phyloP scores from a whole-genome alignment of 2,329 filamentous ascomycete species.

The Zymoseptoria ardabiliae region DNA sequence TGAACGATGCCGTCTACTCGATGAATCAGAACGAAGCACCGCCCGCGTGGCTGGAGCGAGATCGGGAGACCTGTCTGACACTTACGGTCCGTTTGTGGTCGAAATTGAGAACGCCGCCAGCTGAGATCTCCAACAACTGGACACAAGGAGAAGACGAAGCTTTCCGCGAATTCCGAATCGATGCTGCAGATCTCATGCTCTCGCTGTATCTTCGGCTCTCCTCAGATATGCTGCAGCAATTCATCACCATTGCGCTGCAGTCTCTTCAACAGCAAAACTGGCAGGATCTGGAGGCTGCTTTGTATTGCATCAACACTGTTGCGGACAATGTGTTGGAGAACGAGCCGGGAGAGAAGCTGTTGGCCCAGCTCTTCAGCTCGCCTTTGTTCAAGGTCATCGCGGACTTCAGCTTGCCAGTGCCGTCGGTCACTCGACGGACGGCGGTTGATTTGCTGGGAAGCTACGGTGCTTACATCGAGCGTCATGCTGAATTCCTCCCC shows the following conservation, averaged over 20 bases:
- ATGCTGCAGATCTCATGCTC: constrained; percentile 71
- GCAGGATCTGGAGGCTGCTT: constrained; percentile 44
- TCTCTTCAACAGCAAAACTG: constrained; percentile 38
- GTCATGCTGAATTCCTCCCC: constrained; percentile 59
- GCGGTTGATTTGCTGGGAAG: constrained; percentile 63
- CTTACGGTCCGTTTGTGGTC: constrained; percentile 30
- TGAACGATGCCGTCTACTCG: constrained; percentile 52
- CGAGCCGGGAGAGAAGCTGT: constrained; percentile 49
- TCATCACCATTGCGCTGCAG: constrained; percentile 38
- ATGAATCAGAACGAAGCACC: constrained; percentile 36
- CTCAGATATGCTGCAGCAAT: constrained; percentile 38
- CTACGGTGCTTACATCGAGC: constrained; percentile 70
- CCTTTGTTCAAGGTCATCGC: constrained; percentile 47
- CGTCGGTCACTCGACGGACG: constrained; percentile 57
- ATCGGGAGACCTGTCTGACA: constrained; percentile 53
- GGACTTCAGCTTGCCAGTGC: constrained; percentile 44
- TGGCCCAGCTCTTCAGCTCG: constrained; percentile 58
- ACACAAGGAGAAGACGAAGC: constrained; percentile 52
- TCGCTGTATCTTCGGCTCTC: constrained; percentile 56
- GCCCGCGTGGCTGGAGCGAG: constrained; percentile 50
- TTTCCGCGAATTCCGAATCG: constrained; percentile 59
- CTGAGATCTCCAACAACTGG: constrained; percentile 54
- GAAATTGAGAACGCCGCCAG: constrained; percentile 48
- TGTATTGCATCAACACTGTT: constrained; percentile 59
- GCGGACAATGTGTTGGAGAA: constrained; percentile 58